These are phyloP conservation scores for Marchantia paleacea DNA, from an alignment of 225 moss, liverwort and hornwort genomes.

Conservation along the genomic window DNA sequence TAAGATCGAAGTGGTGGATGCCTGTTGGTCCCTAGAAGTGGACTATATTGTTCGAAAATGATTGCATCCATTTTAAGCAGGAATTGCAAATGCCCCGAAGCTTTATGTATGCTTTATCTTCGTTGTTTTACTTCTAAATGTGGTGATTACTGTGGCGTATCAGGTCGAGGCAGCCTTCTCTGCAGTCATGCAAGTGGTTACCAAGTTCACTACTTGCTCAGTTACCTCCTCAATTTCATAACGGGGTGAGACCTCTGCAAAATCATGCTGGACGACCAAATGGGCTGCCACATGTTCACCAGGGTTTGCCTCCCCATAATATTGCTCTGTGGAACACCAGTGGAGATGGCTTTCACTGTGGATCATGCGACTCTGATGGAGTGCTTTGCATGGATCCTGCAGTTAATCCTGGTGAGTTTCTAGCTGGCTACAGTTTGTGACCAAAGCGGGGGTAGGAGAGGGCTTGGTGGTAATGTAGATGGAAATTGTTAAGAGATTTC, in stretches of 20 bases:
- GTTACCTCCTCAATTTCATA: conserved; percentile 17
- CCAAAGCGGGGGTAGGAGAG: not conserved
- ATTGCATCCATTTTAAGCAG: too few relatives aligned
- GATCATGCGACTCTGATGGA: conserved; percentile 23
- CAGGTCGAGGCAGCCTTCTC: conserved; percentile 31
- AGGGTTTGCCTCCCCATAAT: conserved; percentile 22
- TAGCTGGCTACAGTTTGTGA: not conserved
- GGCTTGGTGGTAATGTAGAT: not conserved
- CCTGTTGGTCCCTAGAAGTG: too few relatives aligned
- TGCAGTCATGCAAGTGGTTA: conserved; percentile 31
- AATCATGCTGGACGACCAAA: conserved; percentile 18
- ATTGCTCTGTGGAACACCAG: conserved; percentile 12
- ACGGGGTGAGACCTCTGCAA: conserved; percentile 20
- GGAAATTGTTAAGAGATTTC: too few relatives aligned
- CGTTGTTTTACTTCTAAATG: not conserved
- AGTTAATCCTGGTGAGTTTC: conserved; percentile 27
- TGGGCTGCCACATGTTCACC: conserved; percentile 12
- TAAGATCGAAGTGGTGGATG: too few relatives aligned
- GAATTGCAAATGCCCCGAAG: too few relatives aligned
- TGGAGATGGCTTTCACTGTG: conserved; percentile 31
- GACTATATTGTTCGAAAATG: too few relatives aligned
- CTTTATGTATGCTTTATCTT: too few relatives aligned
- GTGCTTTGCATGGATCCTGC: conserved; percentile 35
- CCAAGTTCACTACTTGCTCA: conserved; percentile 22
- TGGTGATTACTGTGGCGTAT: not conserved